Conservation (phyloP, 108 stramenopile genomes). For the Skeletonema marinoi region DNA sequence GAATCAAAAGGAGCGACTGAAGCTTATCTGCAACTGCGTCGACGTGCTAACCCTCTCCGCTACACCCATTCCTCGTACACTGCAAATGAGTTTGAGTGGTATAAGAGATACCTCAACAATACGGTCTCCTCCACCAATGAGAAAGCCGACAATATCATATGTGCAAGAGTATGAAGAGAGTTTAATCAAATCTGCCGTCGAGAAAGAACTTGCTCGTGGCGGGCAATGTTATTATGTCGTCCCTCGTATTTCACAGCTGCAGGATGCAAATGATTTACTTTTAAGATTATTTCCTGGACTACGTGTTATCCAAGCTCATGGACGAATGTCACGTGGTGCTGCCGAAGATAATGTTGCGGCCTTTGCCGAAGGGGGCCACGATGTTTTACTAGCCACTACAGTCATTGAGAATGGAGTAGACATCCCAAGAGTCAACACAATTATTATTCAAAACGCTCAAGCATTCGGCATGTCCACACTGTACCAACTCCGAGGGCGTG, state of each 20-base stretch:
- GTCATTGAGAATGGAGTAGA: conserved; percentile 98
- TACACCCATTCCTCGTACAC: conserved; percentile 95
- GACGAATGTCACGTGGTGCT: conserved; percentile 71
- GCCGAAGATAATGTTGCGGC: conserved; percentile 82
- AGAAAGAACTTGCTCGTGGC: conserved; percentile 77
- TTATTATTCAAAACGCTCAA: conserved; percentile 91
- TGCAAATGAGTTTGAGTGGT: conserved; percentile 92
- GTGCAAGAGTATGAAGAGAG: conserved; percentile 72
- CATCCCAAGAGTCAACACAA: conserved; percentile 94
- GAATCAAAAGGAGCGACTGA: conserved; percentile 94
- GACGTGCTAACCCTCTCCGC: conserved; percentile 95
- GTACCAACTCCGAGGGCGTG: conserved; percentile 94
- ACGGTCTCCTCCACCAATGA: conserved; percentile 86
- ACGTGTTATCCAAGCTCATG: conserved; percentile 86
- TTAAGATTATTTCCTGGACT: conserved; percentile 69
- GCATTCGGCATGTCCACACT: conserved; percentile 93
- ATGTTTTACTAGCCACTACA: conserved; percentile 93
- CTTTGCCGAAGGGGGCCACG: conserved; percentile 87
- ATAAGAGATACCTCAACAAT: conserved; percentile 92
- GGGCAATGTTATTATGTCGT: conserved; percentile 94
- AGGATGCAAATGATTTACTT: conserved; percentile 62
- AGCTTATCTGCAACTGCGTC: conserved; percentile 82
- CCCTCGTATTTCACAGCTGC: conserved; percentile 83
- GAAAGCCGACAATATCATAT: conserved; percentile 81
- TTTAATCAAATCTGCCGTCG: conserved; percentile 64